Base-by-base conservation (phyloP, 768 basidiomycete genomes). In the Boletus tomentosulus region DNA sequence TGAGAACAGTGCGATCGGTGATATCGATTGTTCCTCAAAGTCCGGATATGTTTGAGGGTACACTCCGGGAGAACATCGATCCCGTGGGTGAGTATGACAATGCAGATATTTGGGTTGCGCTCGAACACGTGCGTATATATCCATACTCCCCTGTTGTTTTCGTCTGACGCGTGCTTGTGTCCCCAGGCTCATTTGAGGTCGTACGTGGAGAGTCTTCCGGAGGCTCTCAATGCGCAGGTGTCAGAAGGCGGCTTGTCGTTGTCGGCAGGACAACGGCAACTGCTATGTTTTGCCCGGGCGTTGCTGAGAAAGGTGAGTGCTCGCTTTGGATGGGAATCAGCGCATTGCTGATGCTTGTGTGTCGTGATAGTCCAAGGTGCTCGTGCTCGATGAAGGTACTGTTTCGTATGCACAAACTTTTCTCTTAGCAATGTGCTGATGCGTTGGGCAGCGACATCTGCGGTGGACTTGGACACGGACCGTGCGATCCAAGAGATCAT, bases 401-500 rank as follows among this genome's bases (percentile, higher is more conserved):
- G 37, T 30, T 12, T 35, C 16, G 38, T 34, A 8, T 25, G 8
- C 25, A 2, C 43, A 0, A 2, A 5, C 8, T 22, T 41, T 28
- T 28, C 27, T 27, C 27, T 15, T 25, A 0, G 3, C 22, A 25
- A 3, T 42, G 27, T 10, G 15, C 31, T 33, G 30, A 46, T 19
- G 15, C 19, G 3, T 10, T 22, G 53, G 31, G 54, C 8, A 88
- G 89, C 91, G 3, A 95, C 92, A 4, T 90, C 86, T 37, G 91
- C 92, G n/a, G 91, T 95, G 46, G 92, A 95, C 68, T 74, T 94
- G 33, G 91, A 94, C 64, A 94, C 92, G 9, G 93, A 95, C 66
- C 79, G 80, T 53, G 87, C 87, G 28, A 89, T 95, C 57, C 92
- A 96, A 73, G 84, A 85, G 13, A 92, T 93, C 57, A 88, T 96